Evolutionary conservation across 1,284 basidiomycete species (phyloP).

Genomic region (Boletellus dicymbophilus): DNA sequence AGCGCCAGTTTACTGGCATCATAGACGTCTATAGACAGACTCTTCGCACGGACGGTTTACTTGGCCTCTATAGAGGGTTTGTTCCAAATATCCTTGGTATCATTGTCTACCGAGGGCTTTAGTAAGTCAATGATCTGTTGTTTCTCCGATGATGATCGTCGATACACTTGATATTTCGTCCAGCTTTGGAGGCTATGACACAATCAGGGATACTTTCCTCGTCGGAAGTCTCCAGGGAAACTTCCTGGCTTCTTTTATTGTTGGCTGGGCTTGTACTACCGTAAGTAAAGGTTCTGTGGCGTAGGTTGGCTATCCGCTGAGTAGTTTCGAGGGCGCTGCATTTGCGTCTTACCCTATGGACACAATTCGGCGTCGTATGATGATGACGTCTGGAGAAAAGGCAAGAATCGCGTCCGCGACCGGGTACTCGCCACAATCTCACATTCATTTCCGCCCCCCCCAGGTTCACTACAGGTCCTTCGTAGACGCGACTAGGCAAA

Average conservation of each 20-base stretch:
- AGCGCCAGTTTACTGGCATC: conserved; percentile 48
- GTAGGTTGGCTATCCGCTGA: neutral
- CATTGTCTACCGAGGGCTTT: conserved; percentile 62
- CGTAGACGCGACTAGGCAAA: conserved; percentile 64
- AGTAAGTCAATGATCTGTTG: conserved; percentile 34
- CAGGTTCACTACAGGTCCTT: conserved; percentile 48
- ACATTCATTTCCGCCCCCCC: neutral
- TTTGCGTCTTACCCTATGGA: conserved; percentile 69
- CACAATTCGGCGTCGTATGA: conserved; percentile 67
- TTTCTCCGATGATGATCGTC: neutral
- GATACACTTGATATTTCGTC: neutral
- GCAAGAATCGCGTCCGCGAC: conserved; percentile 26
- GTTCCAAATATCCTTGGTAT: conserved; percentile 64
- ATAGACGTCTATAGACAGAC: conserved; percentile 55
- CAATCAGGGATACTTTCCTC: conserved; percentile 54
- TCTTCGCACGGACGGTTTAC: conserved; percentile 50
- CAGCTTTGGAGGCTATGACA: conserved; percentile 53
- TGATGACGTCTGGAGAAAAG: conserved; percentile 70
- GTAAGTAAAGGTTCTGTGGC: conserved; percentile 22
- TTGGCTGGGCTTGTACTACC: conserved; percentile 58
- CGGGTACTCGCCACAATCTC: neutral
- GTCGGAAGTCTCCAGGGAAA: conserved; percentile 58
- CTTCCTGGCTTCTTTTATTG: conserved; percentile 63
- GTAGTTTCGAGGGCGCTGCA: conserved; percentile 45
- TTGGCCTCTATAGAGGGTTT: conserved; percentile 63